Base-by-base conservation (phyloP, 345 rosid genomes). In the Jatropha curcas region DNA sequence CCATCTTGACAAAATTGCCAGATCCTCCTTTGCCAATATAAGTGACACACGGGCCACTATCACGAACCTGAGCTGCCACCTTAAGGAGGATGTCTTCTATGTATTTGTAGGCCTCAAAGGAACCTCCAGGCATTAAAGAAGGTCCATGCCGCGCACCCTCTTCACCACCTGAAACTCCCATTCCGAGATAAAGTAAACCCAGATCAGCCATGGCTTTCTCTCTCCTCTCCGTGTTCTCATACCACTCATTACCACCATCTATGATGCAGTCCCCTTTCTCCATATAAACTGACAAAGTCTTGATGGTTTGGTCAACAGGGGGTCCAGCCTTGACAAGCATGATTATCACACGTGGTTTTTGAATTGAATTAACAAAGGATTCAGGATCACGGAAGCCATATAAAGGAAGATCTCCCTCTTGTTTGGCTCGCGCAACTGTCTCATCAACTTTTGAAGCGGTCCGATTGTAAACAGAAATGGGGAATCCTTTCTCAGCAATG, bases 21-120 rank as follows among this genome's bases (percentile, higher is more conserved):
- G 77, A 58, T 57, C 78, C 78, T 51, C 78, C 69, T 62, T 69
- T 62, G 43, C 78, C 78, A 61, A 69, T 11, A 43, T 75, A 75
- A n/a, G 79, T 75, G 55, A 75, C 79, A 30, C 74, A 69, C 17
- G 79, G 74, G 22, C 70, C 74, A 41, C 60, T 68, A 39, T 74
- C 72, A 25, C 69, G 68, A 46, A 74, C 77, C 50, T 60, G 77
- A 35, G 77, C 77, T 33, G 67, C 68, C 34, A 74, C 61, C 66
- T 60, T 74, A 60, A 57, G 60, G 37, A 74, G 71, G 62, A 73
- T 65, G 48, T 55, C 76, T 45, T 58, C 74, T 71, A 59, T 59
- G 56, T 58, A 11, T 31, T 71, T 59, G 53, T 28, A 71, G 10
- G 65, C 74, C 66, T 45, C 66, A 45, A 71, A 71, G 8, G 74